phyloP scores from a whole-genome alignment of 768 basidiomycete genomes.

The Lactarius quietus region DNA sequence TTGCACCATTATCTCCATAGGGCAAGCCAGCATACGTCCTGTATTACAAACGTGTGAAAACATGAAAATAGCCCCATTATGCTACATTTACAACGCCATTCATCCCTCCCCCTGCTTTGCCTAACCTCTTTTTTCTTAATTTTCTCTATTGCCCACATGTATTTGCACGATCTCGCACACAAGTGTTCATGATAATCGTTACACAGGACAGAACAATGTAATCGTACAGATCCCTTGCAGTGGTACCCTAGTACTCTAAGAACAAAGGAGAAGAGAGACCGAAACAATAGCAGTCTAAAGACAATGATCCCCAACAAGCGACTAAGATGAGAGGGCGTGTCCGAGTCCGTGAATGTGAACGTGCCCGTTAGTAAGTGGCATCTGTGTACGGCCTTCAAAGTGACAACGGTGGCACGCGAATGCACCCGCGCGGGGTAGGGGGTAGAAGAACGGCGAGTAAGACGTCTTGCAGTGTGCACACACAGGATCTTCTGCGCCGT shows the following conservation, averaged over 20 bases:
- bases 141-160: conserved; percentile 21
- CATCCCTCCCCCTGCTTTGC: not conserved
- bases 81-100: conserved; percentile 6
- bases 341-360: conserved; percentile 10
- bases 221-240: conserved; percentile 20
- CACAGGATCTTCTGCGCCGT: conserved; percentile 32
- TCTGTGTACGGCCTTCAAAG: conserved; percentile 30
- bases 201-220: conserved; percentile 28
- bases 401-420: conserved; percentile 48
- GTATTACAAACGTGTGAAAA: conserved; percentile 61
- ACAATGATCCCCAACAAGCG: not conserved
- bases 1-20: conserved; percentile 37
- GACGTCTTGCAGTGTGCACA: conserved; percentile 64
- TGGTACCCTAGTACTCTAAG: conserved; percentile 21
- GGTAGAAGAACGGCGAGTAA: conserved; percentile 76
- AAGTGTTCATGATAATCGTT: conserved; percentile 26
- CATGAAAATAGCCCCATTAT: conserved; percentile 10
- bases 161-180: conserved; percentile 24
- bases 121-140: conserved; percentile 7
- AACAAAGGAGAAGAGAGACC: not conserved
- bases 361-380: conserved; percentile 25
- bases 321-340: conserved; percentile 1
- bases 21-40: conserved; percentile 71
- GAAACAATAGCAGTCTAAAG: conserved; percentile 2
- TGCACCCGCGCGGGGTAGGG: conserved; percentile 31